Base-by-base conservation (phyloP, 2,329 filamentous ascomycete species). In the Pseudocercospora pini-densiflorae region DNA sequence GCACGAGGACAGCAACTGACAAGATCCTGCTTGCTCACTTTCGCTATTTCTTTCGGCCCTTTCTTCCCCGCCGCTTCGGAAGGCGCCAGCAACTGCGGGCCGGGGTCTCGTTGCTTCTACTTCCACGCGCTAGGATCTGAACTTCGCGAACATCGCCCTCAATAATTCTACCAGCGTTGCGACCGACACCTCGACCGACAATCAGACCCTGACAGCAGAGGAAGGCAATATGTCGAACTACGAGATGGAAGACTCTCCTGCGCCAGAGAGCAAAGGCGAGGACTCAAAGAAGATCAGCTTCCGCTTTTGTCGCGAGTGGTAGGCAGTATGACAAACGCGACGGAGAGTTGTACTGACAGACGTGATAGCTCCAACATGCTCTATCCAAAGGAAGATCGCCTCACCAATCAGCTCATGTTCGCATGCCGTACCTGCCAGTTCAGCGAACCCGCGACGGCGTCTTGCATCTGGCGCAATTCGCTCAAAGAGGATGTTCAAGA, bases 301-400 rank as follows among this genome's bases (percentile, higher is more conserved):
- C 82, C 91, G 92, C 77, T 99, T 99, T 86, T 99, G 95, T 85
- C 93, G 93, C 74, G 95, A 99, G 86, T 99, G 95, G 90, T 90
- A 58, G 53, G 64, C 19, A 33, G 33, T 58, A 45, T 40, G 3
- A 36, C 51, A 21, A 58, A 23, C 23, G 12, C 27, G 23, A 9
- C n/a, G 60, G 43, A 43, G 12, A 47, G 27, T 65, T 69, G 29
- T 57, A 63, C 61, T 49, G 69, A 66, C 51, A 27, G 29, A 19
- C 54, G 24, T 19, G 23, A 43, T 73, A 92, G 90, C 84, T 97
- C 94, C 75, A 99, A 99, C 85, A 92, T 99, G 87, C 86, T 99
- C 63, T 98, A 98, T 78, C 95, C 95, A 59, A 95, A 96, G 82
- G 96, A 99, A 84, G 93, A 99, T 81, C 89, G 90, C 69, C 85